Conservation (phyloP, 805 yeast genomes). For the Alloascoidea africana region DNA sequence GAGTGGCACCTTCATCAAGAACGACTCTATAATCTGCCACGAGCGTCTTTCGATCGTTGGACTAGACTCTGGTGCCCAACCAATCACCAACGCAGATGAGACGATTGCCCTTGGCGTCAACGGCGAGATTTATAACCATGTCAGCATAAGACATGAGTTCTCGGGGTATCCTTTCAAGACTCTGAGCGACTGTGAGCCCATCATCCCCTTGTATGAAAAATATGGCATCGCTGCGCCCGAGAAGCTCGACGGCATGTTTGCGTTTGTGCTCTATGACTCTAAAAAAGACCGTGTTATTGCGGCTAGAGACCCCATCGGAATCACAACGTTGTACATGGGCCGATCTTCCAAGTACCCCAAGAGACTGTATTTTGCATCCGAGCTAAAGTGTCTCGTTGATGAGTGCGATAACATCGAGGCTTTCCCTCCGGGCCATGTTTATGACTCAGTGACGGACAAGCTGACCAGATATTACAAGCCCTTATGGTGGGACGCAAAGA, state of each 20-base stretch:
- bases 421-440: conserved; percentile 98
- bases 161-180: conserved; percentile 68
- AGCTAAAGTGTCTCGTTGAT: conserved; percentile 83
- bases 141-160: conserved; percentile 66
- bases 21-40: conserved; percentile 75
- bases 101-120: conserved; percentile 70
- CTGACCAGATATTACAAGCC: conserved; percentile 84
- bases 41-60: conserved; percentile 98
- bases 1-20: conserved; percentile 78
- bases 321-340: conserved; percentile 94
- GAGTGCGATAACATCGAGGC: conserved; percentile 88
- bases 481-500: conserved; percentile 72
- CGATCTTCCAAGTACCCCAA: conserved; percentile 50
- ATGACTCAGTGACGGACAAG: conserved; percentile 81
- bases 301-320: conserved; percentile 97
- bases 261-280: conserved; percentile 82
- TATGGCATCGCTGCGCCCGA: conserved; percentile 86
- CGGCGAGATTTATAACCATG: conserved; percentile 98
- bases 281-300: conserved; percentile 79
- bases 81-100: conserved; percentile 71
- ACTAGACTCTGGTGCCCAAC: conserved; percentile 96
- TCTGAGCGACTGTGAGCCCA: conserved; percentile 92
- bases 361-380: conserved; percentile 84
- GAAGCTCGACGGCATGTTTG: conserved; percentile 94
- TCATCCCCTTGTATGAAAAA: conserved; percentile 82